Evolutionary conservation across 2,329 filamentous ascomycete species (phyloP).

Genomic region (Chaetothyriales sp.): DNA sequence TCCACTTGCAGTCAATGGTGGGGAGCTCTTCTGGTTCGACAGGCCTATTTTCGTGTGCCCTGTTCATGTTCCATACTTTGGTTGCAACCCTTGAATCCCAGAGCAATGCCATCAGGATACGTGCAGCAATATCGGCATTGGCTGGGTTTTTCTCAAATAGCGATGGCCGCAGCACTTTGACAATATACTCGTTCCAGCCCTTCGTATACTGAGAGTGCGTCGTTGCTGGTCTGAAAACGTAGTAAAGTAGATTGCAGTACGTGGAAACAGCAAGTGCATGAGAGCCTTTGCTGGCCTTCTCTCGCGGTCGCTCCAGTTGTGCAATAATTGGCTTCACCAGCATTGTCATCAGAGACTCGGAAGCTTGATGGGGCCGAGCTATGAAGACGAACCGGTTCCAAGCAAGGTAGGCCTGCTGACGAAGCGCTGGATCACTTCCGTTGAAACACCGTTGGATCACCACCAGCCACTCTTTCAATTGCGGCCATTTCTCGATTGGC

Average conservation of each 20-base stretch:
- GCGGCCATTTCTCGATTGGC: conserved; percentile 52
- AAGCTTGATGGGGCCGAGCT: conserved; percentile 48
- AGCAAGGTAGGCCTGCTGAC: conserved; percentile 62
- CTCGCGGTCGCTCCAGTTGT: conserved; percentile 49
- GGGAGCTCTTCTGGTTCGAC: conserved; percentile 62
- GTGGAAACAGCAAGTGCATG: conserved; percentile 50
- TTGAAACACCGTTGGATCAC: conserved; percentile 78
- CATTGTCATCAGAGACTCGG: conserved; percentile 40
- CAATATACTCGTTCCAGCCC: conserved; percentile 65
- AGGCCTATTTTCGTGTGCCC: conserved; percentile 45
- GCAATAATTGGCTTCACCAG: conserved; percentile 53
- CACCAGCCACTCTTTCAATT: conserved; percentile 58
- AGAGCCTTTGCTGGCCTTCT: conserved; percentile 27
- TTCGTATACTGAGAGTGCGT: conserved; percentile 51
- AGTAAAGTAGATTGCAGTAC: conserved; percentile 70
- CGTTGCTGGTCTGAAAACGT: conserved; percentile 57
- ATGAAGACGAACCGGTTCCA: conserved; percentile 76
- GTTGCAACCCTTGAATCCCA: conserved; percentile 26
- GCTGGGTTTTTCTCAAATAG: conserved; percentile 30
- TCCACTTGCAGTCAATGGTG: conserved; percentile 70
- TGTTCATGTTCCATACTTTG: conserved; percentile 59
- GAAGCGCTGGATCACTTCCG: conserved; percentile 53
- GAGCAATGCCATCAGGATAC: conserved; percentile 57
- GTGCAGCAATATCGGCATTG: conserved; percentile 46
- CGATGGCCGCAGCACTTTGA: conserved; percentile 46